Base-by-base conservation (phyloP, 2,329 filamentous ascomycete genomes). In the Cadophora sp. region DNA sequence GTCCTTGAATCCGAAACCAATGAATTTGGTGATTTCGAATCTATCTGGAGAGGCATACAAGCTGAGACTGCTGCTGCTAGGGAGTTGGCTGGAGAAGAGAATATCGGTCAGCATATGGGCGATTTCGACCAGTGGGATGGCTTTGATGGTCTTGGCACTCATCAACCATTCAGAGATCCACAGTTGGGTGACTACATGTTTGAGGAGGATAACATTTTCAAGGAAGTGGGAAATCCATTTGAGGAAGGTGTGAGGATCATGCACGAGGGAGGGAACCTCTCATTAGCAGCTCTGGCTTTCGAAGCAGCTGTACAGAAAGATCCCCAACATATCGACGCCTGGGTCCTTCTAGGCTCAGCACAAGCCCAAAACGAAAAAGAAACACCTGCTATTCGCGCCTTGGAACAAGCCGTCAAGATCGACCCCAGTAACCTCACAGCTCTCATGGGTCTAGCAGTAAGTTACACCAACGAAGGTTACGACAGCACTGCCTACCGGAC, bases 341-440 rank as follows among this genome's bases (percentile, higher is more conserved):
- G 96, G 96, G 93, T 94, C 11, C 91, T 94, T 76, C 87, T 99
- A 37, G 96, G 96, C 64, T 91, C 91, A 64, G 92, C 94, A 22
- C 96, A 99, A 81, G 96, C 96, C 24, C 96, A 99, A 79, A 99
- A 99, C 80, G 96, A 99, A 80, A 99, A 99, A 82, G 96, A 99
- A 80, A 92, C 93, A 9, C 95, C 96, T 0, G 96, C 96, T 2
- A 97, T 99, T 72, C 91, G 96, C 40, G 96, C 96, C 3, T 84
- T 98, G 69, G 95, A 98, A 80, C 92, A 96, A 78, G 94, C 95
- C 0, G 82, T 97, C 71, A 95, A 94, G 79, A 84, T 96, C 31
- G 94, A 98, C 75, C 91, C 94, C 0, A 90, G 89, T 76, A 97
- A 97, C 77, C 86, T 97, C 24, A 88, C 92, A 68, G 95, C 94